These are phyloP conservation scores for Achlya hypogyna DNA, from an alignment of 352 stramenopile species.

Conservation along the genomic window DNA sequence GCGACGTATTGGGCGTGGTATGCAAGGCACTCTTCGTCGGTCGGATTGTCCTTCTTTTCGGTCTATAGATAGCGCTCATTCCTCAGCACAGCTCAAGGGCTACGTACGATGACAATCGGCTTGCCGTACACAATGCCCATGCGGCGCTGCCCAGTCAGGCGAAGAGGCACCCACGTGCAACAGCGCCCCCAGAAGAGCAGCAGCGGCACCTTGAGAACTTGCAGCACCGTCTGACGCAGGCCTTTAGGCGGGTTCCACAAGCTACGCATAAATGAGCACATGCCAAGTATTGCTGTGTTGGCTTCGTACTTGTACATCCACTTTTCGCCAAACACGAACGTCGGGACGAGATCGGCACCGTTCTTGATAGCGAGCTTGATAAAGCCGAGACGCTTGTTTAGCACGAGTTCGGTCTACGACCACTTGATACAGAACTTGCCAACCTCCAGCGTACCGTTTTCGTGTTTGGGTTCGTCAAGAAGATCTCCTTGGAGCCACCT, in stretches of 20 bases:
- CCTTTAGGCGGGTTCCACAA: slow-evolving; percentile 57
- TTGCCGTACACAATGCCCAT: slow-evolving; percentile 74
- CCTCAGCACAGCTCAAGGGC: neutral
- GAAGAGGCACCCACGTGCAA: slow-evolving; percentile 58
- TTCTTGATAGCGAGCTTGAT: slow-evolving; percentile 74
- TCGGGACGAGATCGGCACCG: slow-evolving; percentile 61
- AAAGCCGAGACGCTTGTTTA: slow-evolving; percentile 70
- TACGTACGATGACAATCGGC: slow-evolving; percentile 32
- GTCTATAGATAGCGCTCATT: slow-evolving; percentile 15
- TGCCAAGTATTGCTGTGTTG: too few species aligned
- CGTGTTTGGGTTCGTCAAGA: slow-evolving; percentile 56
- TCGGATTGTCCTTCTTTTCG: slow-evolving; percentile 43
- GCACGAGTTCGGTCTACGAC: slow-evolving; percentile 45
- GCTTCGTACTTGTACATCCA: slow-evolving; percentile 65
- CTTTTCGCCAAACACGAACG: slow-evolving; percentile 75
- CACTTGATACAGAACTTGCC: slow-evolving; percentile 42
- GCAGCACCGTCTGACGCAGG: slow-evolving; percentile 51
- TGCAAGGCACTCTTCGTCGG: slow-evolving; percentile 38
- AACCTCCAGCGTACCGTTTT: slow-evolving; percentile 46
- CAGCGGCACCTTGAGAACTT: slow-evolving; percentile 62
- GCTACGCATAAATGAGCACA: slow-evolving; percentile 22
- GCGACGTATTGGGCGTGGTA: slow-evolving; percentile 50
- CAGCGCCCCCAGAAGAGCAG: slow-evolving; percentile 76
- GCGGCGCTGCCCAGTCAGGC: slow-evolving; percentile 39
- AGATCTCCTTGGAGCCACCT: slow-evolving; percentile 62